These are phyloP conservation scores for Tricladium varicosporioides DNA, from an alignment of 2,329 filamentous ascomycete species.

Conservation along the genomic window DNA sequence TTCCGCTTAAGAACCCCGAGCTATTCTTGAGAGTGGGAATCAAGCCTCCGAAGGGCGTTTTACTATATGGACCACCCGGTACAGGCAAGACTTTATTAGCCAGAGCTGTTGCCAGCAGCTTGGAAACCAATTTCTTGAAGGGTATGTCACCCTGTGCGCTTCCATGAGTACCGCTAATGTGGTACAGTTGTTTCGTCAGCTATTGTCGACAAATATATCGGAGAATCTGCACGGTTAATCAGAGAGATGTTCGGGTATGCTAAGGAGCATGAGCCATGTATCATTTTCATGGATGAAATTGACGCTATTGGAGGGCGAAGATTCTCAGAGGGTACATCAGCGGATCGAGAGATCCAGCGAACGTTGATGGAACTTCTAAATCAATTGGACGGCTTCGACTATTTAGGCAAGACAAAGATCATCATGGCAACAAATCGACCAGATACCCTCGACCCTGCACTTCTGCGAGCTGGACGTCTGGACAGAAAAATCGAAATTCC, in stretches of 20 bases:
- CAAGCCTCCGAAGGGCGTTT: constrained; percentile 96
- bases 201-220: constrained; percentile 99
- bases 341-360: constrained; percentile 96
- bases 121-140: constrained; percentile 98
- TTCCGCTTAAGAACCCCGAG: constrained; percentile 98
- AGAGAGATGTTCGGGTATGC: constrained; percentile 99
- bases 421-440: constrained; percentile 99
- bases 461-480: constrained; percentile 87
- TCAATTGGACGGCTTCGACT: constrained; percentile 98
- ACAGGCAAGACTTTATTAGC: constrained; percentile 96
- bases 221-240: constrained; percentile 94
- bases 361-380: constrained; percentile 99
- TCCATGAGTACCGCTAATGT: constrained; percentile 20
- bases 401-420: constrained; percentile 98
- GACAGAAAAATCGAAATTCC: constrained; percentile 99
- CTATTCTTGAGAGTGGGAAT: constrained; percentile 95
- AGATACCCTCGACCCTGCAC: constrained; percentile 89
- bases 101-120: constrained; percentile 88
- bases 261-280: constrained; percentile 98
- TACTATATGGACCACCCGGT: constrained; percentile 93
- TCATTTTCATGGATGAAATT: constrained; percentile 99
- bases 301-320: constrained; percentile 95
- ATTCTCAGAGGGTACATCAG: constrained; percentile 96
- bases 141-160: constrained; percentile 49
- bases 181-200: constrained; percentile 87